Conservation (phyloP, 805 yeast genomes). For the Cyberlindnera euphorbiiphila region DNA sequence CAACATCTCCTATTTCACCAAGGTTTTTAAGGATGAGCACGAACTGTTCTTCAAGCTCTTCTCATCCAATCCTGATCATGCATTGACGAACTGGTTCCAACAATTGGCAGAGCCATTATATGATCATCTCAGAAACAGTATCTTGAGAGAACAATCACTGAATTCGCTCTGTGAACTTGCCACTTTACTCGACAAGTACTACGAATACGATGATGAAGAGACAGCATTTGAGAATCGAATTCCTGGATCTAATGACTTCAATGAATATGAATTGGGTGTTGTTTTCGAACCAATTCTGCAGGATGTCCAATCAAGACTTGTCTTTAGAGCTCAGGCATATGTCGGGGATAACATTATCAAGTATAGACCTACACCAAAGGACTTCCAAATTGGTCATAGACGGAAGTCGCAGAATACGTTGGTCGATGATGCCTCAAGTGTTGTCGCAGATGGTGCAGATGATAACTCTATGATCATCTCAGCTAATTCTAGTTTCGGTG, state of each 20-base stretch:
- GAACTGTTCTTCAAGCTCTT: slow-evolving; percentile 56
- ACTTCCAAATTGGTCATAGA: slow-evolving; percentile 50
- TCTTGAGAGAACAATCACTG: slow-evolving; percentile 69
- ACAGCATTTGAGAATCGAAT: slow-evolving; percentile 26
- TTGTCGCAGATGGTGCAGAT: slow-evolving; percentile 11
- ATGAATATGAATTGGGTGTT: slow-evolving; percentile 44
- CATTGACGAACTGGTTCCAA: slow-evolving; percentile 55
- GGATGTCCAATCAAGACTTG: slow-evolving; percentile 76
- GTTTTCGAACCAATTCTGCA: slow-evolving; percentile 68
- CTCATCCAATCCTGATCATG: slow-evolving; percentile 33
- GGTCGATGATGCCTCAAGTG: slow-evolving; percentile 7
- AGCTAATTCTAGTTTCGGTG: slow-evolving; percentile 11
- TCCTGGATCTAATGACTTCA: slow-evolving; percentile 8
- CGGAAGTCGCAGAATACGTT: slow-evolving; percentile 23
- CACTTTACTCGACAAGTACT: slow-evolving; percentile 61
- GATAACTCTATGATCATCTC: slow-evolving; percentile 5
- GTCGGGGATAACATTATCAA: slow-evolving; percentile 65
- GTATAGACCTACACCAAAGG: slow-evolving; percentile 65
- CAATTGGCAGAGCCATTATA: slow-evolving; percentile 73
- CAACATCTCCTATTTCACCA: slow-evolving; percentile 55
- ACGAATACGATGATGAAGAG: slow-evolving; percentile 61
- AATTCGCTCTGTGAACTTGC: slow-evolving; percentile 70
- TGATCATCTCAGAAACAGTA: slow-evolving; percentile 59
- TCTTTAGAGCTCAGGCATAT: slow-evolving; percentile 71
- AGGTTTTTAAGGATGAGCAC: slow-evolving; percentile 57